Conservation (phyloP, 106 monocot genomes). For the Gastrodia elata region DNA sequence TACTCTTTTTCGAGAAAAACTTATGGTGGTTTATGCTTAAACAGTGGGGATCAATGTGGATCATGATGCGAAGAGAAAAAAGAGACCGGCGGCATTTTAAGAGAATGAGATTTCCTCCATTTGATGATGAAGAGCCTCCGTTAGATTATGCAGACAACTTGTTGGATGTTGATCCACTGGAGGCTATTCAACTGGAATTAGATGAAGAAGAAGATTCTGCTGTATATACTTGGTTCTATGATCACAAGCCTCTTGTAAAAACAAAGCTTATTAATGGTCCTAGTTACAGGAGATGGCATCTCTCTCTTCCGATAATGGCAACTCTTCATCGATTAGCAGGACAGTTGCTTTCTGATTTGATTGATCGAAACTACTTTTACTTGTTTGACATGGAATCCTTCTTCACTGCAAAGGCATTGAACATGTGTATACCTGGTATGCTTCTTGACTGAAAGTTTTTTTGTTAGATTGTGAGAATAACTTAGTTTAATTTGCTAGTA, state of each 20-base stretch:
- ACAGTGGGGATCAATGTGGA: slow-evolving; percentile 99
- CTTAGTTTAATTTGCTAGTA: not conserved
- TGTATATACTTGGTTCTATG: slow-evolving; percentile 96
- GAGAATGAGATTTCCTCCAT: slow-evolving; percentile 98
- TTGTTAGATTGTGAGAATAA: not conserved
- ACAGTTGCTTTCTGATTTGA: slow-evolving; percentile 86
- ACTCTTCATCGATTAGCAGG: slow-evolving; percentile 95
- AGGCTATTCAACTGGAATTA: slow-evolving; percentile 90
- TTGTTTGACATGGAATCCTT: slow-evolving; percentile 99
- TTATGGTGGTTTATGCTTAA: not conserved
- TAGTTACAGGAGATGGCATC: slow-evolving; percentile 97
- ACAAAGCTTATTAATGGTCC: slow-evolving; percentile 98
- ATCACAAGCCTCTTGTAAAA: slow-evolving; percentile 96
- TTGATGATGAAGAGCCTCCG: slow-evolving; percentile 99
- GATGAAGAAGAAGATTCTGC: slow-evolving; percentile 99
- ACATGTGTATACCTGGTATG: slow-evolving; percentile 98
- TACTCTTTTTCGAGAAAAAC: not conserved
- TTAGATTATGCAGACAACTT: slow-evolving; percentile 97
- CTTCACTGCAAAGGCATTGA: slow-evolving; percentile 95
- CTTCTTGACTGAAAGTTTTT: not conserved
- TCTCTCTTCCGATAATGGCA: slow-evolving; percentile 98
- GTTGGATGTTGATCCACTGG: slow-evolving; percentile 94
- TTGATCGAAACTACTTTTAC: slow-evolving; percentile 92
- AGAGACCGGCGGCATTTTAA: slow-evolving; percentile 91
- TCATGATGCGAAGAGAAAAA: slow-evolving; percentile 99